A percentile compares a stretch with the other conserved stretches of the same genome.
Evolutionary conservation across 805 yeast species (phyloP).

Genomic region (Metahyphopichia silvanorum): DNA sequence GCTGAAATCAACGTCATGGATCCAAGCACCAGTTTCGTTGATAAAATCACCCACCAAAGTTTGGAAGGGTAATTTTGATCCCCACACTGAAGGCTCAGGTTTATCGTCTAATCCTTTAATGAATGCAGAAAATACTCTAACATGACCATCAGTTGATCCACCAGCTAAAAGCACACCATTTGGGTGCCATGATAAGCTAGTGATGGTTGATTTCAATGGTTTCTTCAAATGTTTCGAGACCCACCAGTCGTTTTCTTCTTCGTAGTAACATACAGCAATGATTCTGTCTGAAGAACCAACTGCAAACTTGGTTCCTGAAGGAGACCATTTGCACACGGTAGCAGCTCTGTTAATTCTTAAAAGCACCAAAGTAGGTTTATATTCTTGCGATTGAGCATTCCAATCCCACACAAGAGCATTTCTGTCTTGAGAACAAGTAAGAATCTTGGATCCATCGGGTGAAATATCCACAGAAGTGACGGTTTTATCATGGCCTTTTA

Average conservation of each 20-base stretch:
- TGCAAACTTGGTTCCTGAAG: conserved; percentile 91
- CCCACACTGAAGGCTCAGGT: conserved; percentile 86
- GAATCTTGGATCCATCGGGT: conserved; percentile 73
- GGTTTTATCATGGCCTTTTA: conserved; percentile 86
- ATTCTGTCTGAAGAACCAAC: conserved; percentile 95
- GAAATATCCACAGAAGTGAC: conserved; percentile 95
- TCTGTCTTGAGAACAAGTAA: conserved; percentile 96
- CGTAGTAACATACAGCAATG: conserved; percentile 94
- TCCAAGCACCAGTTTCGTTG: conserved; percentile 77
- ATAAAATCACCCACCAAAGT: conserved; percentile 81
- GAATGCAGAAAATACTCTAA: conserved; percentile 83
- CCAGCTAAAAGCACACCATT: conserved; percentile 83
- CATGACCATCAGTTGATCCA: conserved; percentile 93
- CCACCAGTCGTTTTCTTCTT: conserved; percentile 99
- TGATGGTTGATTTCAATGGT: conserved; percentile 85
- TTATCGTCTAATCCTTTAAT: conserved; percentile 84
- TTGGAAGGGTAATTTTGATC: conserved; percentile 91
- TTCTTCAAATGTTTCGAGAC: conserved; percentile 95
- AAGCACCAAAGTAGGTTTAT: conserved; percentile 86
- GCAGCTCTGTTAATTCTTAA: conserved; percentile 95
- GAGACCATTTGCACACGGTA: conserved; percentile 92
- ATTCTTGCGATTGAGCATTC: conserved; percentile 54
- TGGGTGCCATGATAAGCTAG: conserved; percentile 88
- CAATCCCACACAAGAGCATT: conserved; percentile 94
- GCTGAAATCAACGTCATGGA: conserved; percentile 85